Evolutionary conservation across 176 grass and related monocot genomes (phyloP).

Genomic region (Oropetium thomaeum): DNA sequence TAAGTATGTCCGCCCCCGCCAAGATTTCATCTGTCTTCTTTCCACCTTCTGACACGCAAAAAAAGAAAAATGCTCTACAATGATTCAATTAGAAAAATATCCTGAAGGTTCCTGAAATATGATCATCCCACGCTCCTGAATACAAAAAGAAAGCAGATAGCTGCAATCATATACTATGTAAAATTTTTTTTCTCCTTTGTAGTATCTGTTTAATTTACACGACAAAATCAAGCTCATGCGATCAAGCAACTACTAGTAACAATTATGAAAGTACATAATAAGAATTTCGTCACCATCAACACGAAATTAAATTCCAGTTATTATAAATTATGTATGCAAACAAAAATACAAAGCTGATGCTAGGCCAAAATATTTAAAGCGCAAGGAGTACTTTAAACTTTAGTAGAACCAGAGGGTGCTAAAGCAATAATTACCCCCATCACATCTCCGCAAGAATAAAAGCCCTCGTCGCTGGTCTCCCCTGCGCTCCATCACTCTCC

Average conservation of each 20-base stretch:
- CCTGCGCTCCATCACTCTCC: neutral
- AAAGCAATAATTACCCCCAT: neutral
- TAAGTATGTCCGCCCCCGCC: neutral
- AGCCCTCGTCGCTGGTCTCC: neutral
- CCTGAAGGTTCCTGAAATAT: neutral
- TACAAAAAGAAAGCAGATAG: neutral
- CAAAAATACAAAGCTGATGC: neutral
- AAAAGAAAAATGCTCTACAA: neutral
- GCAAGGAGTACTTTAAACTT: neutral
- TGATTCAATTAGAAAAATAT: neutral
- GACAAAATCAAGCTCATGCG: neutral
- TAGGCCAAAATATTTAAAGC: neutral
- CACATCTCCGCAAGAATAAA: slow-evolving; percentile 28
- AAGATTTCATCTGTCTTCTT: neutral
- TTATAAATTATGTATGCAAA: neutral
- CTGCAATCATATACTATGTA: neutral
- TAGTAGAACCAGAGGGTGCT: neutral
- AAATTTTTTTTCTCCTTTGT: neutral
- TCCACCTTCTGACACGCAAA: neutral
- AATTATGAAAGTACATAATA: neutral
- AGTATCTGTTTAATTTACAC: neutral
- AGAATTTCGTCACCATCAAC: neutral
- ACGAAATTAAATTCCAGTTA: neutral
- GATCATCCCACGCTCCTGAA: neutral
- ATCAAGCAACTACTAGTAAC: neutral